Percentiles rank a stretch among this genome's conserved stretches.
phyloP scores from a whole-genome alignment of 176 grass and related monocot species.

The Rhipidocladum racemiflorum region DNA sequence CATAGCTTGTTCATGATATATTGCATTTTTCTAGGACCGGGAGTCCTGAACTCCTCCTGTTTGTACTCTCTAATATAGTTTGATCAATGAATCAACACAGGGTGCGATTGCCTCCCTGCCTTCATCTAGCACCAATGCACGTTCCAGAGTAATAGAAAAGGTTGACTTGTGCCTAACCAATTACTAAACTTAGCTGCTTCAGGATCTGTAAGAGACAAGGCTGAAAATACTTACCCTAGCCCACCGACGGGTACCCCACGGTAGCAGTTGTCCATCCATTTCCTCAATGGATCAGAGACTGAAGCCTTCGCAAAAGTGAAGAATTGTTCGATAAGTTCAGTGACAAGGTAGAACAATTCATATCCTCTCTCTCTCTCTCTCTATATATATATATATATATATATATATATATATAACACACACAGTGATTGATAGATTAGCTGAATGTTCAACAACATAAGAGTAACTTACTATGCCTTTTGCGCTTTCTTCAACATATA shows the following conservation, averaged over 20 bases:
- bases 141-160: background rate
- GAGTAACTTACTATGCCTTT: slow-evolving; percentile 40
- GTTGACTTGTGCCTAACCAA: background rate
- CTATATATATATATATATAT: no score
- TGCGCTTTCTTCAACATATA: slow-evolving; percentile 32
- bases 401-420: no score
- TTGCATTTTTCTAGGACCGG: no score
- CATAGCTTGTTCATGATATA: no score
- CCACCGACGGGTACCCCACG: slow-evolving; percentile 73
- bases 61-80: no score
- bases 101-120: no score
- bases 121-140: background rate
- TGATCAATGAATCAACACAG: no score
- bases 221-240: slow-evolving; percentile 51
- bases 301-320: slow-evolving; percentile 36
- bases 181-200: background rate
- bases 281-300: slow-evolving; percentile 47
- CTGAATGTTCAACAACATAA: background rate
- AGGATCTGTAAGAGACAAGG: background rate
- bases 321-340: background rate
- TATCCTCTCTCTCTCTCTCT: background rate
- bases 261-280: slow-evolving; percentile 53
- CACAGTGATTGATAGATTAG: background rate
- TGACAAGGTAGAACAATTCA: background rate
- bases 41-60: no score